Evolutionary conservation across 805 yeast species (phyloP).

Genomic region (Gaillardinia entomophila): DNA sequence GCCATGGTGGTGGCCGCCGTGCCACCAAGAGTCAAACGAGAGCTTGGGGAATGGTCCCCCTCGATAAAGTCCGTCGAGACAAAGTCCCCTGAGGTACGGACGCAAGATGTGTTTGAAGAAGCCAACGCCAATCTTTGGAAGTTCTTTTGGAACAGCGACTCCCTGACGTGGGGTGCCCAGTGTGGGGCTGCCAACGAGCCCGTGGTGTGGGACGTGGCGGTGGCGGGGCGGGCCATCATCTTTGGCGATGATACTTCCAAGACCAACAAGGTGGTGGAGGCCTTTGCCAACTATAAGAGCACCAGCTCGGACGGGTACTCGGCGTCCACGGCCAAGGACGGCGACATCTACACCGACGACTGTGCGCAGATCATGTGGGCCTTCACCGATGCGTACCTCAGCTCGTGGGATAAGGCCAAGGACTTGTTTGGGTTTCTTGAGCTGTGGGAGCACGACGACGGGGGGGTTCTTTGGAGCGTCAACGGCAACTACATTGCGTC

Average conservation of each 20-base stretch:
- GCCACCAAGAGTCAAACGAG: too few relatives aligned
- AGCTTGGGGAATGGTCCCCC: not conserved
- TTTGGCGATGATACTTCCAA: slow-evolving; percentile 3
- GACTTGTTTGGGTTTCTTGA: too few relatives aligned
- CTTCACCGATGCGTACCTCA: slow-evolving; percentile 6
- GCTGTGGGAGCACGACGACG: slow-evolving; percentile 8
- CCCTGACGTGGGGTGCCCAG: slow-evolving; percentile 8
- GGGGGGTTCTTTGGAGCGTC: slow-evolving; percentile 8
- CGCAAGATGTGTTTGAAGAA: slow-evolving; percentile 6
- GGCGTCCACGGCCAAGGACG: slow-evolving; percentile 5
- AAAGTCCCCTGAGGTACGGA: slow-evolving; percentile 7
- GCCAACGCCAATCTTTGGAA: slow-evolving; percentile 6
- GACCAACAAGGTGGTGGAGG: slow-evolving; percentile 5
- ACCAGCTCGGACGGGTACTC: slow-evolving; percentile 6
- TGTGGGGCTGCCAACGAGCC: slow-evolving; percentile 9
- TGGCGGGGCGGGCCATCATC: slow-evolving; percentile 16
- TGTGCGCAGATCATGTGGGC: slow-evolving; percentile 10
- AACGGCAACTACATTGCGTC: slow-evolving; percentile 8
- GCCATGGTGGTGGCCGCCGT: not conserved
- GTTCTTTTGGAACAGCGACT: slow-evolving; percentile 6
- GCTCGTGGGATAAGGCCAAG: too few relatives aligned
- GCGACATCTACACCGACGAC: slow-evolving; percentile 9
- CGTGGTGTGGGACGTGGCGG: slow-evolving; percentile 19
- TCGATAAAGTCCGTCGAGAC: slow-evolving; percentile 1
- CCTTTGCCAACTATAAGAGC: slow-evolving; percentile 8